These are phyloP conservation scores for Kwoniella heveanensis DNA, from an alignment of 768 basidiomycete genomes.

Conservation along the genomic window DNA sequence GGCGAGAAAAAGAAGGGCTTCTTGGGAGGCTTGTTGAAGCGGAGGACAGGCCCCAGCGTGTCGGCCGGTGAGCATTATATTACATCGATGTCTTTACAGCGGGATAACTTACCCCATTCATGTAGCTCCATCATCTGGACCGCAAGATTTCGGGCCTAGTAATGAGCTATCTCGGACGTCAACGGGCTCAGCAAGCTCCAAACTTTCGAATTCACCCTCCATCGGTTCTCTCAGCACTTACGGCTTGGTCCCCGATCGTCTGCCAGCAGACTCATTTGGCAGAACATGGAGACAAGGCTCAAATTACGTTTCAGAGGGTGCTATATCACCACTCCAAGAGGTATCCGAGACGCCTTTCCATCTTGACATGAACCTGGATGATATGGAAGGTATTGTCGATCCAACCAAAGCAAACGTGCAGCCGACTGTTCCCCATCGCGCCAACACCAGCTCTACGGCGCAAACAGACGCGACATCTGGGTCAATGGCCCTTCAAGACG, in stretches of 20 bases:
- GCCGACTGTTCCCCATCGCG: conserved; percentile 10
- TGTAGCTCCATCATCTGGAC: not conserved
- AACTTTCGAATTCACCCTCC: conserved; percentile 28
- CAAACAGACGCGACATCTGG: conserved; percentile 17
- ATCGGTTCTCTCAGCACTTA: conserved; percentile 22
- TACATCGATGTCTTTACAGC: too few species aligned
- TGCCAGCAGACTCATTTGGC: conserved; percentile 17
- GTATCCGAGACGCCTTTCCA: conserved; percentile 56
- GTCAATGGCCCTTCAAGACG: conserved; percentile 35
- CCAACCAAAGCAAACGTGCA: conserved; percentile 33
- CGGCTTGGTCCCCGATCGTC: conserved; percentile 1
- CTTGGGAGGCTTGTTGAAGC: conserved; percentile 46
- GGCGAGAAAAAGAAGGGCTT: conserved; percentile 54
- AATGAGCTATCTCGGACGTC: conserved; percentile 28
- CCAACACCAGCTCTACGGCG: conserved; percentile 3
- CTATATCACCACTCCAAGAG: conserved; percentile 38
- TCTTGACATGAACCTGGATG: conserved; percentile 70
- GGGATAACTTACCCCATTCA: too few species aligned
- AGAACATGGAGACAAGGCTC: conserved; percentile 22
- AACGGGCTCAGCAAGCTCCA: conserved; percentile 33
- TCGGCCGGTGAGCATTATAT: conserved; percentile 29
- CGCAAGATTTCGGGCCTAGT: not conserved
- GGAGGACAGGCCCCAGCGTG: conserved; percentile 37
- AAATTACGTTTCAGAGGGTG: conserved; percentile 25
- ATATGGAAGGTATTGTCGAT: conserved; percentile 83